Percentiles rank a stretch among this genome's conserved stretches.
These are phyloP conservation scores for Colletotrichum falcatum DNA, from an alignment of 2,329 filamentous ascomycete genomes.

Conservation along the genomic window DNA sequence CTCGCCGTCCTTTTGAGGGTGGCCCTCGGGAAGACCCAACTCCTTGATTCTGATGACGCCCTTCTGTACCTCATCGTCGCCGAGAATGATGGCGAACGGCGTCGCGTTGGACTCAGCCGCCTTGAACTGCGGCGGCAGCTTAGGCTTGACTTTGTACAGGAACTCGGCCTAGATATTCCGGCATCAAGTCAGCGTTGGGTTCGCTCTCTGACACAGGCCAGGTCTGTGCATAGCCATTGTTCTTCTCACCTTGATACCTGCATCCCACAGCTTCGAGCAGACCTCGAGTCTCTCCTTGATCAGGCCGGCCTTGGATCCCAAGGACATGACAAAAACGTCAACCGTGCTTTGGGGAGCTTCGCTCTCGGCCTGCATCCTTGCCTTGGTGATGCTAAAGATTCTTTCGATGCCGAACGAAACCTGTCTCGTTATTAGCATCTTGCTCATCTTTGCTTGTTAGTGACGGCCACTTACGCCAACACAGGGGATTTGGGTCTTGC, in stretches of 20 bases:
- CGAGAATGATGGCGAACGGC: constrained; percentile 89
- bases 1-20: constrained; percentile 91
- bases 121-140: constrained; percentile 90
- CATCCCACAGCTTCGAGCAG: constrained; percentile 82
- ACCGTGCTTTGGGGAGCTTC: constrained; percentile 70
- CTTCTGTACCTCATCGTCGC: constrained; percentile 86
- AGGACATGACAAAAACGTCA: constrained; percentile 95
- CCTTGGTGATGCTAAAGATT: constrained; percentile 90
- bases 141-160: constrained; percentile 90
- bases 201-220: not conserved
- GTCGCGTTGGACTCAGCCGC: constrained; percentile 83
- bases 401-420: constrained; percentile 91
- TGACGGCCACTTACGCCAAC: constrained; percentile 65
- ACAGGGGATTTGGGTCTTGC: constrained; percentile 87
- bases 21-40: constrained; percentile 78
- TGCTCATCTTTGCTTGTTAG: not conserved
- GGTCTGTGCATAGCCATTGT: constrained; percentile 2
- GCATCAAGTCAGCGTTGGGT: not conserved
- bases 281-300: constrained; percentile 87
- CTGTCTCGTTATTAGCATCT: constrained; percentile 62
- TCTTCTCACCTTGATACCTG: constrained; percentile 79
- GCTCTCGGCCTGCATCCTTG: constrained; percentile 73
- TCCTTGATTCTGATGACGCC: constrained; percentile 91
- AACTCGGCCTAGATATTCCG: constrained; percentile 76
- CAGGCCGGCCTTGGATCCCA: constrained; percentile 86